A percentile compares a stretch with the other conserved stretches of the same genome.
phyloP scores from a whole-genome alignment of 305 asterid genomes.

The Striga hermonthica region DNA sequence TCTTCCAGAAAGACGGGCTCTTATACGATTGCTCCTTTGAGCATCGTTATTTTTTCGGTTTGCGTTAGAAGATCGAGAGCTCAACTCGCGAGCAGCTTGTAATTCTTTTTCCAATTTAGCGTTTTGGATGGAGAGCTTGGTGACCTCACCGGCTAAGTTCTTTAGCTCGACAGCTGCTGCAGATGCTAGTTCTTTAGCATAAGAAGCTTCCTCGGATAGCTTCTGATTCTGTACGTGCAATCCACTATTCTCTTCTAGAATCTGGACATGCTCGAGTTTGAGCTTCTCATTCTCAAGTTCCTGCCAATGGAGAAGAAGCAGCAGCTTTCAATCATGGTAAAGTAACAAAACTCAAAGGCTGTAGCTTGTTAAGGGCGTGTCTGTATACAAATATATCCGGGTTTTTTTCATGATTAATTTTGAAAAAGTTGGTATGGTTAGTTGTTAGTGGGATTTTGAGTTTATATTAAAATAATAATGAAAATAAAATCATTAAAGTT shows the following conservation, averaged over 20 bases:
- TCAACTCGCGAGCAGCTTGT: slow-evolving; percentile 61
- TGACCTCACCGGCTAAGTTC: slow-evolving; percentile 90
- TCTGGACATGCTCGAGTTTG: slow-evolving; percentile 68
- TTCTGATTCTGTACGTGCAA: slow-evolving; percentile 78
- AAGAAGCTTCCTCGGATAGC: slow-evolving; percentile 89
- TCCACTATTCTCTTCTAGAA: slow-evolving; percentile 83
- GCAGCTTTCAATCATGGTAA: slow-evolving; percentile 22
- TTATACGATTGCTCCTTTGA: slow-evolving; percentile 50
- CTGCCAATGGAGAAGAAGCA: slow-evolving; percentile 43
- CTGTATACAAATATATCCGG: too few relatives aligned
- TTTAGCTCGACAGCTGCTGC: slow-evolving; percentile 98
- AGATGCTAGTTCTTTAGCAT: slow-evolving; percentile 95
- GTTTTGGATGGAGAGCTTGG: slow-evolving; percentile 79
- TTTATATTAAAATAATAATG: too few relatives aligned
- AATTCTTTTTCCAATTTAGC: slow-evolving; percentile 80
- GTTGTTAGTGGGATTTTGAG: too few relatives aligned
- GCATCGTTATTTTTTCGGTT: slow-evolving; percentile 59
- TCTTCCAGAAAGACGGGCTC: slow-evolving; percentile 58
- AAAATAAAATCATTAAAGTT: too few relatives aligned
- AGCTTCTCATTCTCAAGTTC: slow-evolving; percentile 79
- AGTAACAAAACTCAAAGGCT: slow-evolving; percentile 18
- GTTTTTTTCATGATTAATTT: too few relatives aligned
- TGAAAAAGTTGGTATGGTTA: too few relatives aligned
- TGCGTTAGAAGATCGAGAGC: slow-evolving; percentile 55
- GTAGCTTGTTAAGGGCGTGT: slow-evolving; percentile 17